Base-by-base conservation (phyloP, 805 yeast species). In the Starmerella davenportii region DNA sequence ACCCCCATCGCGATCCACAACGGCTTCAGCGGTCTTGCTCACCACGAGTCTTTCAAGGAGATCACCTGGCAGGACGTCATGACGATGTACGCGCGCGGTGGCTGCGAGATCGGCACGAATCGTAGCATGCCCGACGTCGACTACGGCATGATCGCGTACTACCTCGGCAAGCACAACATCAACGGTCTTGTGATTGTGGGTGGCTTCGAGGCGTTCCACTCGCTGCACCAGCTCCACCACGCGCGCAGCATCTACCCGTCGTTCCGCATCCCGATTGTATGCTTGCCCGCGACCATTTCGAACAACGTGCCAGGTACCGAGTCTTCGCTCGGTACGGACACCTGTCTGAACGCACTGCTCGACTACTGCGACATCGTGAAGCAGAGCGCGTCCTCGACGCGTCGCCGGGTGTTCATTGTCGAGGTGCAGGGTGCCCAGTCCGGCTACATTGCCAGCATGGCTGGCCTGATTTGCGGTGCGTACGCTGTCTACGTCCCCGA, bases 271-370 rank as follows among this genome's bases (percentile, higher is more conserved):
- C 98, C 98, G 45, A 76, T 87, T 80, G 79, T 80, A 31, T 72
- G 81, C 50, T 68, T 90, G 48, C 98, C 98, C 9, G 87, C 96
- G 2, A 90, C 98, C 2, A 81, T 90, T 47, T 84, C 95, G 15
- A 90, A 90, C 63, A 90, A 90, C 51, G 96, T 90, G 36, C 98
- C 99, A n/a, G 99, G 98, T 43, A 78, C 96, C 2, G 95, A 90
- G 60, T 84, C 84, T 60, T 84, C 95, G 0, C 62, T 90, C 42
- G 99, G 99, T 42, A 69, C 84, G 11, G 98, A 90, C 58, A 90
- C 99, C 9, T 92, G 98, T 65, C 65, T 90, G 65, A 90, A 90
- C 61, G 65, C 90, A 8, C 67, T 90, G 52, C 82, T 84, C 45
- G 74, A 78, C 41, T 90, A 90, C 65, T 87, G 96, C 63, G 99